These are phyloP conservation scores for Aspergillus oerlinghausenensis DNA, from an alignment of 2,329 filamentous ascomycete genomes.

Conservation along the genomic window DNA sequence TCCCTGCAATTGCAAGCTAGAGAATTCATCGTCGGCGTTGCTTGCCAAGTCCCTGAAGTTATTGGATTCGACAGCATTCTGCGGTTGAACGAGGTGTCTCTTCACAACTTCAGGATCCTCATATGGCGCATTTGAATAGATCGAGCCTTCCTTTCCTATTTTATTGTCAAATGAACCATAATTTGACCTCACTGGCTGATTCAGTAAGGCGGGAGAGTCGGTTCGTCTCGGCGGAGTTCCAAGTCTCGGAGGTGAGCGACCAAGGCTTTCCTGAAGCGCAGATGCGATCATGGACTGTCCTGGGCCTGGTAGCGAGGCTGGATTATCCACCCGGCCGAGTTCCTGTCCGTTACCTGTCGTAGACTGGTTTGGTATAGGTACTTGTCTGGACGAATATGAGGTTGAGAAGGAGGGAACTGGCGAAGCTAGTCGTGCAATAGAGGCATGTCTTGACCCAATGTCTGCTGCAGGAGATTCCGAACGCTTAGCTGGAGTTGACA, in stretches of 20 bases:
- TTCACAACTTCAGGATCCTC: conserved; percentile 91
- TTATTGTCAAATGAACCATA: conserved; percentile 83
- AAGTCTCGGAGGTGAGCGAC: conserved; percentile 43
- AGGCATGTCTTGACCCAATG: conserved; percentile 47
- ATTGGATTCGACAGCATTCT: conserved; percentile 34
- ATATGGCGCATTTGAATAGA: conserved; percentile 54
- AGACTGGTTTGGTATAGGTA: conserved; percentile 37
- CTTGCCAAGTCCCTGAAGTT: conserved; percentile 32
- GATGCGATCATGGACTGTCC: conserved; percentile 84
- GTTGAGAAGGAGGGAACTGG: conserved; percentile 48
- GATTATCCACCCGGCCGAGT: conserved; percentile 57
- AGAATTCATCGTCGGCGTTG: conserved; percentile 74
- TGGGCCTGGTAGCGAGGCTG: conserved; percentile 64
- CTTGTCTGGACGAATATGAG: conserved; percentile 36
- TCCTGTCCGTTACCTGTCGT: conserved; percentile 52
- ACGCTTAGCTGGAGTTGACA: conserved; percentile 27
- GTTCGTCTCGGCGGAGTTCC: conserved; percentile 49
- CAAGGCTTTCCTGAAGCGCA: conserved; percentile 72
- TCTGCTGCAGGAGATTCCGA: conserved; percentile 38
- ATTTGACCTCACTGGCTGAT: conserved; percentile 59
- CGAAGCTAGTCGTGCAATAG: conserved; percentile 53
- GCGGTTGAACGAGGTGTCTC: conserved; percentile 77
- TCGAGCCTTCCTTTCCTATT: conserved; percentile 46
- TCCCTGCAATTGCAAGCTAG: conserved; percentile 85
- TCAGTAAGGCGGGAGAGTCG: conserved; percentile 54